phyloP scores from a whole-genome alignment of 2,329 filamentous ascomycete genomes.

The Fonsecaea monophora region DNA sequence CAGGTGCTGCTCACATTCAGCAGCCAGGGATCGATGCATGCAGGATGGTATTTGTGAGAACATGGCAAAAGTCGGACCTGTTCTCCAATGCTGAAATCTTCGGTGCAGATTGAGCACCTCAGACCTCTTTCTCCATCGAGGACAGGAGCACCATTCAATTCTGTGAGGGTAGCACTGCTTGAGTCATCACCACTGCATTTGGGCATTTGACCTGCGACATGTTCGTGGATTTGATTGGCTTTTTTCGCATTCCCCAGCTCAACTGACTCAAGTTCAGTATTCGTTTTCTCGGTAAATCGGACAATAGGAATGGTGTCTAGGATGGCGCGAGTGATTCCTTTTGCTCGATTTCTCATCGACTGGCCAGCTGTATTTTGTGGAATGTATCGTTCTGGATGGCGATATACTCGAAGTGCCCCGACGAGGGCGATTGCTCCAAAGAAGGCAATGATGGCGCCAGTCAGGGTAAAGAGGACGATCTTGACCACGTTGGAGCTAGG shows the following conservation, averaged over 20 bases:
- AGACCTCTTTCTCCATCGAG: slow-evolving; percentile 51
- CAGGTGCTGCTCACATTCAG: slow-evolving; percentile 65
- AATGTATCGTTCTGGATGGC: slow-evolving; percentile 17
- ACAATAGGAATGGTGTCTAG: slow-evolving; percentile 16
- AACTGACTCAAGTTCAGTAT: slow-evolving; percentile 3
- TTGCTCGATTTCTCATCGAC: slow-evolving; percentile 11
- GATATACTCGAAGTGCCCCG: slow-evolving; percentile 15
- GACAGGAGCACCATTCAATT: neutral
- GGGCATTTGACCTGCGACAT: neutral
- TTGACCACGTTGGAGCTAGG: slow-evolving; percentile 8
- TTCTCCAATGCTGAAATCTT: slow-evolving; percentile 70
- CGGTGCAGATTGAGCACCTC: slow-evolving; percentile 72
- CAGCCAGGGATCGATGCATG: slow-evolving; percentile 73
- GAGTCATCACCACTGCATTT: neutral
- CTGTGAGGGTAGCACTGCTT: neutral
- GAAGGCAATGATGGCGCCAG: slow-evolving; percentile 14
- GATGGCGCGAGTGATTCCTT: slow-evolving; percentile 19
- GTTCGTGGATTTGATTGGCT: neutral
- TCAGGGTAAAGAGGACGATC: slow-evolving; percentile 17
- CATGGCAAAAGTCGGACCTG: slow-evolving; percentile 73
- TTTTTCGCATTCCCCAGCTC: neutral
- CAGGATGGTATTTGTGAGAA: slow-evolving; percentile 71
- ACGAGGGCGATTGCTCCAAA: slow-evolving; percentile 7
- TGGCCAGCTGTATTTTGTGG: neutral
- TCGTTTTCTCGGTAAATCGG: slow-evolving; percentile 5